phyloP scores from a whole-genome alignment of 2,329 filamentous ascomycete genomes.

The Ophiosphaerella herpotricha region DNA sequence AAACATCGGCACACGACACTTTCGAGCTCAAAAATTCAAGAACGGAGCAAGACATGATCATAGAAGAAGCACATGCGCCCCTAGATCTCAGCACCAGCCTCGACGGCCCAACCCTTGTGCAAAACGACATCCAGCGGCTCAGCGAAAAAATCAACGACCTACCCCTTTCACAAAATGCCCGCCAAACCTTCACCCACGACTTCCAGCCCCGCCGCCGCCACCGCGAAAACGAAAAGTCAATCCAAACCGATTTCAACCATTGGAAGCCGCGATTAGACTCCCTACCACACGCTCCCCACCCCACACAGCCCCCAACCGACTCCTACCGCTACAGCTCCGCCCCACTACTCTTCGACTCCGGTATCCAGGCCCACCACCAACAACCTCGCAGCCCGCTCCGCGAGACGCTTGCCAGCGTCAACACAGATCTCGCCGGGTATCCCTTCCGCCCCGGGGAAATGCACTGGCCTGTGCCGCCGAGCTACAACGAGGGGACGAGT shows the following conservation, averaged over 20 bases:
- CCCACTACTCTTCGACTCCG: slow-evolving; percentile 8
- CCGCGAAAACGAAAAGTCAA: slow-evolving; percentile 36
- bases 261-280: slow-evolving; percentile 17
- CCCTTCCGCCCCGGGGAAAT: slow-evolving; percentile 20
- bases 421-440: slow-evolving; percentile 19
- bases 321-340: slow-evolving; percentile 1
- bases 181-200: slow-evolving; percentile 14
- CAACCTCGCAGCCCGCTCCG: slow-evolving; percentile 9
- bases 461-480: slow-evolving; percentile 25
- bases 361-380: neutral
- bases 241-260: slow-evolving; percentile 29
- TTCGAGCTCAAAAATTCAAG: neutral
- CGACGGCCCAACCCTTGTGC: slow-evolving; percentile 27
- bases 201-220: slow-evolving; percentile 26
- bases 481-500: slow-evolving; percentile 11
- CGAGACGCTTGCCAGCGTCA: slow-evolving; percentile 13
- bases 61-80: neutral
- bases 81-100: slow-evolving; percentile 14
- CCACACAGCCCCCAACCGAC: slow-evolving; percentile 4
- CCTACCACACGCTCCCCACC: slow-evolving; percentile 3
- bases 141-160: slow-evolving; percentile 40
- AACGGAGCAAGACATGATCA: slow-evolving; percentile 9
- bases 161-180: slow-evolving; percentile 16
- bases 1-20: neutral
- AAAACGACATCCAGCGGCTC: slow-evolving; percentile 36